Evolutionary conservation across 306 rosid species (phyloP).

Genomic region (Gleditsia sinensis): DNA sequence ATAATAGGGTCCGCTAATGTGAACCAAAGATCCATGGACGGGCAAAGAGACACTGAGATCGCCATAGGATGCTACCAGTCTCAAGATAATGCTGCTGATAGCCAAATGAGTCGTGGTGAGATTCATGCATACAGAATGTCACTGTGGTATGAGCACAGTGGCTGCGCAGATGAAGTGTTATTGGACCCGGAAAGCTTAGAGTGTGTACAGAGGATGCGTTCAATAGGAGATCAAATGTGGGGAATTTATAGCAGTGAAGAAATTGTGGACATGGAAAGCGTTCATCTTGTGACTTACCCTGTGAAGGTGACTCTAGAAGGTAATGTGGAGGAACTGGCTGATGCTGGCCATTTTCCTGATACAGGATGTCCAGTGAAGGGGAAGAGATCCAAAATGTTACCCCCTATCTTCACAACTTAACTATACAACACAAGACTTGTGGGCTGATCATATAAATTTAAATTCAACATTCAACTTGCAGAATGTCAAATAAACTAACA

Average conservation of each 20-base stretch:
- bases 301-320: conserved; percentile 56
- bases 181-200: conserved; percentile 47
- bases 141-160: conserved; percentile 85
- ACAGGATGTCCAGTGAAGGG: conserved; percentile 62
- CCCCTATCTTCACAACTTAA: conserved; percentile 71
- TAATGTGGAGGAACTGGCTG: conserved; percentile 41
- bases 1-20: conserved; percentile 94
- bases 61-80: conserved; percentile 83
- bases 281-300: conserved; percentile 82
- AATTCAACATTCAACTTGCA: no score
- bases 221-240: conserved; percentile 70
- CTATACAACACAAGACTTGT: not conserved
- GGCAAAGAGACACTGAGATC: conserved; percentile 86
- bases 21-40: conserved; percentile 97
- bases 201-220: conserved; percentile 42
- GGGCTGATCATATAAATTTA: no score
- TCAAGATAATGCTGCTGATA: conserved; percentile 24
- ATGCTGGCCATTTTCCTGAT: conserved; percentile 73
- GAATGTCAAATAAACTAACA: no score
- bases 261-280: conserved; percentile 73
- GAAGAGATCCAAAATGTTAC: conserved; percentile 61
- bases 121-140: conserved; percentile 72
- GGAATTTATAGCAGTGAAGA: conserved; percentile 54
- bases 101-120: conserved; percentile 37
- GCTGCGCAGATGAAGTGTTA: conserved; percentile 37